Percentiles rank a stretch among this genome's conserved stretches.
Evolutionary conservation across 768 basidiomycete species (phyloP).

Genomic region (Podaxis sp.): DNA sequence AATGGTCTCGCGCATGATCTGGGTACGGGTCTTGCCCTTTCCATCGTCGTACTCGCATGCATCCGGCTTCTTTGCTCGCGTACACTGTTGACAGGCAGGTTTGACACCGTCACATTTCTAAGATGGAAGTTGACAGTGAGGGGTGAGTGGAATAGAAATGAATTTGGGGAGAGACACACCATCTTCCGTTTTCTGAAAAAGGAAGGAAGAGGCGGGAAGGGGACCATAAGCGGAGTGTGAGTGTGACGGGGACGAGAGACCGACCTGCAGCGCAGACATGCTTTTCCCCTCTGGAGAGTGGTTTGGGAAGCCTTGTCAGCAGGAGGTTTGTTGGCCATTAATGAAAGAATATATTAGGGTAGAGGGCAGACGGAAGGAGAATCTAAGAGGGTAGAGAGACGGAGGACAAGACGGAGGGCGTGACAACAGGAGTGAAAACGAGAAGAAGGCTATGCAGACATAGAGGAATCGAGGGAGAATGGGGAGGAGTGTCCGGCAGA

Average conservation of each 20-base stretch:
- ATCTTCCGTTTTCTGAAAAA: constrained; percentile 65
- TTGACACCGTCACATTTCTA: constrained; percentile 79
- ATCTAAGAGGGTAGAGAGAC: constrained; percentile 16
- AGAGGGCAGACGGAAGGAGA: background rate
- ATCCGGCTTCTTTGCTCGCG: constrained; percentile 73
- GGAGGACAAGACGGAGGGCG: constrained; percentile 1
- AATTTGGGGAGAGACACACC: constrained; percentile 33
- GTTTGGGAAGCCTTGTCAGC: constrained; percentile 34
- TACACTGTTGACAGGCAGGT: constrained; percentile 78
- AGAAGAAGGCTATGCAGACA: constrained; percentile 18
- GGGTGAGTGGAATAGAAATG: background rate
- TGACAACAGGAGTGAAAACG: constrained; percentile 13
- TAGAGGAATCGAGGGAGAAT: constrained; percentile 17
- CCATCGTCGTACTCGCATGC: constrained; percentile 83
- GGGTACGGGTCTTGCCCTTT: constrained; percentile 80
- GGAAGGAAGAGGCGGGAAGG: constrained; percentile 14
- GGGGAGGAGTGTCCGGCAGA: constrained; percentile 14
- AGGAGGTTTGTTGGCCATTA: constrained; percentile 50
- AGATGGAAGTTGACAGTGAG: constrained; percentile 16
- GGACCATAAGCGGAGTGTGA: constrained; percentile 17
- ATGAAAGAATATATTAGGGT: constrained; percentile 11
- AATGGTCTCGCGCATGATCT: constrained; percentile 77
- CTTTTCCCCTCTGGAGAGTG: constrained; percentile 67
- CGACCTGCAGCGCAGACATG: constrained; percentile 72
- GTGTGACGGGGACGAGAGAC: constrained; percentile 16